Conservation (phyloP, 768 basidiomycete genomes). For the Pisolithus marmoratus region DNA sequence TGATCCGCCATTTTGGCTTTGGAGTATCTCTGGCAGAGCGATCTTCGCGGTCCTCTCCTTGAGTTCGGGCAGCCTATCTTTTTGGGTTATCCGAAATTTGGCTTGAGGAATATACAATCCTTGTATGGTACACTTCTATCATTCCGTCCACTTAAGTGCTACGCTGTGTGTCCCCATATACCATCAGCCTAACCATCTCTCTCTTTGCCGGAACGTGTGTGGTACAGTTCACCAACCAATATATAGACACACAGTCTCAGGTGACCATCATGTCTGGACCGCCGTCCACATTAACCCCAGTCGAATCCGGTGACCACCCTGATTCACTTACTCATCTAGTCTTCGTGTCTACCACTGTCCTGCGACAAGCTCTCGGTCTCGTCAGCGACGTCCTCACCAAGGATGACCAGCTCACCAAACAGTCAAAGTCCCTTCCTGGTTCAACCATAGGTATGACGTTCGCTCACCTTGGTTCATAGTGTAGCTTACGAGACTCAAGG, state of each 20-base stretch:
- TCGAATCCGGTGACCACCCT: slow-evolving; percentile 13
- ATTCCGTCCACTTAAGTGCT: not conserved
- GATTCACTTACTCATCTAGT: slow-evolving; percentile 49
- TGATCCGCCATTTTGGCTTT: slow-evolving; percentile 41
- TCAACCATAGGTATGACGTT: slow-evolving; percentile 69
- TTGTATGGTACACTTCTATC: slow-evolving; percentile 4
- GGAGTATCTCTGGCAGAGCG: slow-evolving; percentile 61
- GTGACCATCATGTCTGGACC: not conserved
- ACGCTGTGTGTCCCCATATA: not conserved
- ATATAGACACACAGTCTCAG: not conserved
- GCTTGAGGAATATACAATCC: slow-evolving; percentile 54
- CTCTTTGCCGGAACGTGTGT: no score
- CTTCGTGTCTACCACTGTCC: slow-evolving; percentile 58
- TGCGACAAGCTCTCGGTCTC: slow-evolving; percentile 70
- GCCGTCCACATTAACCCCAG: slow-evolving; percentile 4
- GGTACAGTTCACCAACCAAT: not conserved
- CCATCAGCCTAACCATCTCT: no score
- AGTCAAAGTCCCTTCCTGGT: slow-evolving; percentile 76
- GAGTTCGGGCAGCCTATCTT: slow-evolving; percentile 64
- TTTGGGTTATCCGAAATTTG: slow-evolving; percentile 76
- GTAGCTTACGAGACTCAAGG: slow-evolving; percentile 36
- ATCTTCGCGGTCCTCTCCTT: slow-evolving; percentile 53
- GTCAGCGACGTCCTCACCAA: slow-evolving; percentile 58
- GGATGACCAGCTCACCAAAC: slow-evolving; percentile 62
- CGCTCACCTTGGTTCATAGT: not conserved